phyloP scores from a whole-genome alignment of 805 yeast genomes.

The Metschnikowia gelsemii region DNA sequence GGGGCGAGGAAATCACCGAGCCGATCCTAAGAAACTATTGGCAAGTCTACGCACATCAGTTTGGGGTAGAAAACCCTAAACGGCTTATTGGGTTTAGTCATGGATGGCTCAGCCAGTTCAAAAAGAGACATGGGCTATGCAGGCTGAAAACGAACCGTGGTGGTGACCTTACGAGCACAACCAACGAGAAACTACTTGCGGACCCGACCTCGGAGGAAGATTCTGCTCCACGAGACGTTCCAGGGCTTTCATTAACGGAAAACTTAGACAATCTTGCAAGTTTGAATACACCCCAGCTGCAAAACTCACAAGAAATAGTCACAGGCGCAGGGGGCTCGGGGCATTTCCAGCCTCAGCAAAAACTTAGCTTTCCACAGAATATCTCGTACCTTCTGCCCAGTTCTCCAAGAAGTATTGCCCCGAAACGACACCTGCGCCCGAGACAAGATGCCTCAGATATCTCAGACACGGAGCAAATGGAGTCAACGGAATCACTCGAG shows the following conservation, averaged over 20 bases:
- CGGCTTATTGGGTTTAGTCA: conserved; percentile 54
- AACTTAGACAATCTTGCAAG: neutral
- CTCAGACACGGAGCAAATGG: no score
- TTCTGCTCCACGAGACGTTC: neutral
- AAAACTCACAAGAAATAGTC: no score
- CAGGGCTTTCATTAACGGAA: neutral
- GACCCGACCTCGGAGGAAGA: conserved; percentile 7
- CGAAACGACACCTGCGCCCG: neutral
- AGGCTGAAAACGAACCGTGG: conserved; percentile 25
- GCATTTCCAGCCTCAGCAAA: conserved; percentile 12
- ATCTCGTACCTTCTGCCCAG: conserved; percentile 8
- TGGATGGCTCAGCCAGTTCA: conserved; percentile 64
- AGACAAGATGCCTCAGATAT: no score
- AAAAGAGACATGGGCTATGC: conserved; percentile 53
- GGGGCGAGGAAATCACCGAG: conserved; percentile 51
- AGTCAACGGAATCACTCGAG: conserved; percentile 11
- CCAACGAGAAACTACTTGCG: conserved; percentile 8
- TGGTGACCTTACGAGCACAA: conserved; percentile 19
- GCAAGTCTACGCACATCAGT: conserved; percentile 53
- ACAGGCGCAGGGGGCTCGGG: no score
- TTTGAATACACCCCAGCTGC: neutral
- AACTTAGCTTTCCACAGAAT: conserved; percentile 13
- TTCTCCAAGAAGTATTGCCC: neutral
- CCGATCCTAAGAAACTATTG: conserved; percentile 57
- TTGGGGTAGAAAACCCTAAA: conserved; percentile 61